Conservation (phyloP, 169 alveolate genomes). For the Plasmodium vivax region DNA sequence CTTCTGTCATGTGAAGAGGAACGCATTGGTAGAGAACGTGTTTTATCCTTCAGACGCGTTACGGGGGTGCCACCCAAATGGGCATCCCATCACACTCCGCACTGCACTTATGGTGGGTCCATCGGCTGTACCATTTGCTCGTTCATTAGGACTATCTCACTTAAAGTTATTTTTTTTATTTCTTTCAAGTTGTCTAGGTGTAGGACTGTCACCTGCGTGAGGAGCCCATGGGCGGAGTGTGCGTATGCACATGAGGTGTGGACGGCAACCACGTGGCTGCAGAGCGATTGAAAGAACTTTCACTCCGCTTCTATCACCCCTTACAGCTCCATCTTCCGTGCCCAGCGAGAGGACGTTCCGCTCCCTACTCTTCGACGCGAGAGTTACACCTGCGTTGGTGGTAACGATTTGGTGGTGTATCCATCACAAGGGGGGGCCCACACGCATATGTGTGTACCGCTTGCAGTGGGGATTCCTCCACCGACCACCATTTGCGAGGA, state of each 20-base stretch:
- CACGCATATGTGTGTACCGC: neutral
- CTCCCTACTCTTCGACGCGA: neutral
- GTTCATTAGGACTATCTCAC: neutral
- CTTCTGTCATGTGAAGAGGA: conserved; percentile 6
- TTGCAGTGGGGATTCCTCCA: neutral
- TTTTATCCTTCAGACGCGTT: neutral
- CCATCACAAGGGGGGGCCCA: neutral
- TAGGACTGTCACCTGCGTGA: conserved; percentile 16
- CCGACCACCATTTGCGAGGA: neutral
- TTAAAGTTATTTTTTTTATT: conserved; percentile 13
- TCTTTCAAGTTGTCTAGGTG: conserved; percentile 13
- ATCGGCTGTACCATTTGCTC: conserved; percentile 17
- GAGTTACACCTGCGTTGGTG: conserved; percentile 2
- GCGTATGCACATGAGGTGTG: neutral
- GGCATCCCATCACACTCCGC: neutral
- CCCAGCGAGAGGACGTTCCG: conserved; percentile 13
- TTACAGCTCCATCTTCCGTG: conserved; percentile 25
- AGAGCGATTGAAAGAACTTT: neutral
- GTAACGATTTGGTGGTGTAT: neutral
- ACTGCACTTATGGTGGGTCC: neutral
- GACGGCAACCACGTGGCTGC: neutral
- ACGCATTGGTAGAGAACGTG: neutral
- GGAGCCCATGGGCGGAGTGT: neutral
- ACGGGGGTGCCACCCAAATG: neutral
- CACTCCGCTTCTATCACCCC: neutral